These are phyloP conservation scores for Ramaria rubella DNA, from an alignment of 768 basidiomycete genomes.

Conservation along the genomic window DNA sequence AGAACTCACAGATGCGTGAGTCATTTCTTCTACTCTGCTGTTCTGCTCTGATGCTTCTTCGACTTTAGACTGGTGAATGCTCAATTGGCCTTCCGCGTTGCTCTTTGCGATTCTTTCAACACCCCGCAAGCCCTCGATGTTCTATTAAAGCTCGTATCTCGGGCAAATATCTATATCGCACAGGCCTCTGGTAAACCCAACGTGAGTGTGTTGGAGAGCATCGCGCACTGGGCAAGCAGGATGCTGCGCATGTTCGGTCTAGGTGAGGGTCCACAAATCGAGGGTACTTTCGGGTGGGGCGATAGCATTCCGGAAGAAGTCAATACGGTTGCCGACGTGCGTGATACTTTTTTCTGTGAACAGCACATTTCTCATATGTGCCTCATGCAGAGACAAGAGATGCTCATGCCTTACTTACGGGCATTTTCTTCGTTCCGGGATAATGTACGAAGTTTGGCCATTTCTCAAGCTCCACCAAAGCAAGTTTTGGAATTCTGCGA, in stretches of 20 bases:
- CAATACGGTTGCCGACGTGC: conserved; percentile 28
- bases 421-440: conserved; percentile 88
- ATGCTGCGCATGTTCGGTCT: conserved; percentile 69
- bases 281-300: conserved; percentile 74
- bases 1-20: conserved; percentile 60
- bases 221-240: conserved; percentile 39
- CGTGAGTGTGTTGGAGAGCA: conserved; percentile 53
- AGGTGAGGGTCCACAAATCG: conserved; percentile 56
- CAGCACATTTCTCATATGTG: neutral
- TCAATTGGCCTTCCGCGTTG: conserved; percentile 72
- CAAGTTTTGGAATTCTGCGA: conserved; percentile 87
- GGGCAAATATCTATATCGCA: conserved; percentile 80
- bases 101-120: conserved; percentile 96
- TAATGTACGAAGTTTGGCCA: conserved; percentile 75
- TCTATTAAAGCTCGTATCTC: conserved; percentile 75
- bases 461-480: conserved; percentile 59
- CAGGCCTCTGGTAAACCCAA: conserved; percentile 49
- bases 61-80: conserved; percentile 28
- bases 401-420: conserved; percentile 84
- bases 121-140: conserved; percentile 77
- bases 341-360: conserved; percentile 11
- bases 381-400: conserved; percentile 61
- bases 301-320: conserved; percentile 41
- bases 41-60: conserved; percentile 5
- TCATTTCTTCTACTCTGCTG: conserved; percentile 8